Base-by-base conservation (phyloP, 208 protist species). In the Endotrypanum monterogeii region DNA sequence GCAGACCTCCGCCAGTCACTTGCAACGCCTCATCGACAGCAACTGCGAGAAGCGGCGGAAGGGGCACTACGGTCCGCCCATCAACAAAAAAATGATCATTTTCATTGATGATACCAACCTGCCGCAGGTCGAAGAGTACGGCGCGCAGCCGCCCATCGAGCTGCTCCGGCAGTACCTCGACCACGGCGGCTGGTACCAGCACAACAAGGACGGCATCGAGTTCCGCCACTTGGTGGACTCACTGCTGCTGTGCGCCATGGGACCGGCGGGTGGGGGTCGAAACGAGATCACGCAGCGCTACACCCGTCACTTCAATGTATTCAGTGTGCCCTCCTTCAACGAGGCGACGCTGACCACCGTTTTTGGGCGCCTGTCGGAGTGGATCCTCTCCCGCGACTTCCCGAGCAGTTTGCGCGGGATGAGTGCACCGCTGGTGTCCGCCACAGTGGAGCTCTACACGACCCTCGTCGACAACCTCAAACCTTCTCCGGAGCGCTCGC, bases 61-160 rank as follows among this genome's bases (percentile, higher is more conserved):
- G 78, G 96, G 95, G 37, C 82, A 97, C 74, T 99, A 98, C 78
- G 98, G 98, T 9, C 98, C 98, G 23, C 93, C 95, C 7, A 90
- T 97, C 66, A 98, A 97, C 75, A 99, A 98, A 75, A 90, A 93
- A 70, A 93, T 98, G 85, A 77, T 98, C 67, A 85, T 99, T 66
- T 99, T 99, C 84, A 91, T 99, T 51, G 98, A 99, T 79, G 98
- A 99, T 77, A 79, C 98, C 30, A 99, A 99, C 85, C 84, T 99
- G 79, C 98, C 98, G 6, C 86, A 93, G 76, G 76, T 96, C n/a
- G 98, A 99, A 82, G 87, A 96, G 79, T 99, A 98, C 86, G 97
- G 97, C 37, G 97, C 98, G 11, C 98, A 99, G 86, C 98, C 98
- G 50, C 98, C 98, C 0, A 98, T 99, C 77, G 98, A 99, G 88